phyloP scores from a whole-genome alignment of 164 flowering plant genomes.

The Macadamia tetraphylla region DNA sequence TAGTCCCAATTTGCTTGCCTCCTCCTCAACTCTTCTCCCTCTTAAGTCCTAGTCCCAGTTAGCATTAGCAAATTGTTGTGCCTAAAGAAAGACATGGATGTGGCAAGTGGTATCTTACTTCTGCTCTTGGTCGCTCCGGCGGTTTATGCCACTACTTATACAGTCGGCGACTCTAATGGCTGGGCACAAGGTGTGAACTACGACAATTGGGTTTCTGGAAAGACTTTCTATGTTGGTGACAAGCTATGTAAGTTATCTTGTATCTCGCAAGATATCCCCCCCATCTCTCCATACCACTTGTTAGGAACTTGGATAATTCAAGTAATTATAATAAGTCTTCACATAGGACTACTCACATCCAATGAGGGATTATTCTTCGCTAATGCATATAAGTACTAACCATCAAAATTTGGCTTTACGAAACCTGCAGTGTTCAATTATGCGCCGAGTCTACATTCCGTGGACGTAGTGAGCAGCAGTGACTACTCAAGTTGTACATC shows the following conservation, averaged over 20 bases:
- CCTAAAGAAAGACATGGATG: conserved; percentile 12
- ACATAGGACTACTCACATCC: too few relatives aligned
- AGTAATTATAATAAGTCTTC: too few relatives aligned
- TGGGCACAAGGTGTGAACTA: conserved; percentile 22
- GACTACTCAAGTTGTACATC: conserved; percentile 32
- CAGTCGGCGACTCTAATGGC: conserved; percentile 17
- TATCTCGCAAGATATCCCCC: too few relatives aligned
- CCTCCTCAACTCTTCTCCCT: neutral
- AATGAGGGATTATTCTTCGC: too few relatives aligned
- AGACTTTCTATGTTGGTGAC: conserved; percentile 35
- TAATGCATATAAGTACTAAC: neutral
- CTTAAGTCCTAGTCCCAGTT: neutral
- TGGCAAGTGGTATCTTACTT: conserved; percentile 17
- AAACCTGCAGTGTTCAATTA: conserved; percentile 33
- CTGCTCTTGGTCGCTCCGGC: conserved; percentile 27
- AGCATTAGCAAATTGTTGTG: neutral
- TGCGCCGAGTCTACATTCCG: conserved; percentile 12
- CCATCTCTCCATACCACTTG: too few relatives aligned
- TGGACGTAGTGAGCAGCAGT: conserved; percentile 32
- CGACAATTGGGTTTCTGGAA: conserved; percentile 25
- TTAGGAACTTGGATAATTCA: too few relatives aligned
- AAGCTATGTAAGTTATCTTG: conserved; percentile 24
- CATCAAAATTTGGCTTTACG: neutral
- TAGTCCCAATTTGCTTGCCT: neutral
- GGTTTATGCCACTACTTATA: conserved; percentile 15